Base-by-base conservation (phyloP, 2,329 filamentous ascomycete genomes). In the Cladophialophora immunda region DNA sequence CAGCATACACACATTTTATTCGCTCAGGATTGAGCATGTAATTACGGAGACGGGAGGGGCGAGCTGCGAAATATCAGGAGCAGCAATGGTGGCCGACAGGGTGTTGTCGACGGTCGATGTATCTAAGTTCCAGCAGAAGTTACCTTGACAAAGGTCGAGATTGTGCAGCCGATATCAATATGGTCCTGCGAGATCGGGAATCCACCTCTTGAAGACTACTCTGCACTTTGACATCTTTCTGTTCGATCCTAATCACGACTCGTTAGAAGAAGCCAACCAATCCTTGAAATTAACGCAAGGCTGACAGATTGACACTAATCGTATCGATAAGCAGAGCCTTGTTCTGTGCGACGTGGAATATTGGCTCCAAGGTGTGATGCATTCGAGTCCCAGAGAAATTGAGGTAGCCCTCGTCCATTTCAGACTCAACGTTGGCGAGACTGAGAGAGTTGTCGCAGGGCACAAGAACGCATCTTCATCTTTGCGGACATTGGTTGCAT, bases 301-400 rank as follows among this genome's bases (percentile, higher is more conserved):
- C 53, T 55, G 53, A 55, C 27, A 55, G n/a, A 34, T 55, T 8
- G 2, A 13, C 53, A 29, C 53, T 55, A 55, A n/a, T 15, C 29
- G 1, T 25, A 50, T 50, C 45, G 19, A 50, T 50, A 50, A 50
- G 45, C 19, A 5, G 19, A 27, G 45, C 45, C 45, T 50, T 27
- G 45, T 11, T 1, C n/a, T 0, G n/a, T 19, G 19, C 17, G 8
- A 13, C n/a, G 4, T 50, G 4, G 5, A 4, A 50, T 3, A n/a
- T 6, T 25, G 45, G 38, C 38, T 9, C 19, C 32, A 34, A 5
- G 11, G 38, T 13, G n/a, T 45, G n/a, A 19, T 8, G n/a, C 6
- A 19, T 9, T n/a, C 3, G 17, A 41, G 36, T 41, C 15, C 9
- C 38, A 4, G 38, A 41, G 38, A 41, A 41, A 15, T n/a, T 19